Conservation (phyloP, 2,329 filamentous ascomycete species). For the Botrytis pseudocinerea region DNA sequence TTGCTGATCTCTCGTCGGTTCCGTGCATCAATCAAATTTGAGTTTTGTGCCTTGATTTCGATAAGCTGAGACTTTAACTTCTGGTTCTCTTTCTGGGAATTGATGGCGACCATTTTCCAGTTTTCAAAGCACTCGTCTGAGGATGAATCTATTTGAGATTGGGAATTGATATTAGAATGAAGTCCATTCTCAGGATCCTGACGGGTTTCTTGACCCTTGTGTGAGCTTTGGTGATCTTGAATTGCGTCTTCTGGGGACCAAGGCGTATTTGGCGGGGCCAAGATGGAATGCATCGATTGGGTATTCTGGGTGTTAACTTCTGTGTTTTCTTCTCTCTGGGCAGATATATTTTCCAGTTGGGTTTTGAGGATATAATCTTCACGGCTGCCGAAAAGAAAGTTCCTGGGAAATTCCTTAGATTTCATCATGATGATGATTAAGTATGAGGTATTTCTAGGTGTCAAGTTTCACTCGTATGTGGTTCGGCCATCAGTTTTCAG, state of each 20-base stretch:
- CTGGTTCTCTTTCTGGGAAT: background rate
- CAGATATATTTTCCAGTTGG: background rate
- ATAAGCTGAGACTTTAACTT: background rate
- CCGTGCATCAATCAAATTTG: conserved; percentile 13
- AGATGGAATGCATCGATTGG: background rate
- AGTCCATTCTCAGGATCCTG: background rate
- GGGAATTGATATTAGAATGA: background rate
- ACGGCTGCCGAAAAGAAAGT: conserved; percentile 4
- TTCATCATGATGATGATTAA: background rate
- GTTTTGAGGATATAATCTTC: conserved; percentile 4
- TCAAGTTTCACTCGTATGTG: background rate
- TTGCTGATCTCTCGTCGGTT: background rate
- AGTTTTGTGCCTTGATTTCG: conserved; percentile 8
- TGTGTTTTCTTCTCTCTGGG: background rate
- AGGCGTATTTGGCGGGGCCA: background rate
- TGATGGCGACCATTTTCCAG: background rate
- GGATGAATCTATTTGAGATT: background rate
- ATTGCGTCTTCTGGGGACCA: background rate
- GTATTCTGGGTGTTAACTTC: background rate
- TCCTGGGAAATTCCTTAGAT: background rate
- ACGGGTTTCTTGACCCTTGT: background rate
- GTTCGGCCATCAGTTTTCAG: background rate
- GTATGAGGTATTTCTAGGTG: background rate
- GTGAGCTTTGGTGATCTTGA: background rate
- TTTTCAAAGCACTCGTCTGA: background rate